These are phyloP conservation scores for Cryptococcus maquisensis DNA, from an alignment of 1,284 basidiomycete genomes.

Conservation along the genomic window DNA sequence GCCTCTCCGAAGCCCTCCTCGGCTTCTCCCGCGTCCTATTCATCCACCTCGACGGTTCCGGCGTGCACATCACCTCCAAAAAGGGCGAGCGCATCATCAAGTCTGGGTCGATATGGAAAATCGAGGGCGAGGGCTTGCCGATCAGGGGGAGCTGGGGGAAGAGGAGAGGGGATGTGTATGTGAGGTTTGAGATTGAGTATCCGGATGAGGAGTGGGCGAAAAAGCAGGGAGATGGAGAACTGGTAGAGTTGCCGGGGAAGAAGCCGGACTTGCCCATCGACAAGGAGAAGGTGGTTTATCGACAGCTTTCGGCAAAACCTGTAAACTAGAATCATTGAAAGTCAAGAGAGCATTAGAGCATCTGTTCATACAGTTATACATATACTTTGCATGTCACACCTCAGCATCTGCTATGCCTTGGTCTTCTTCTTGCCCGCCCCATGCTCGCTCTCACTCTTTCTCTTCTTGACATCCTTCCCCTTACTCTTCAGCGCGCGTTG, in stretches of 20 bases:
- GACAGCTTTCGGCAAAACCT: constrained; percentile 13
- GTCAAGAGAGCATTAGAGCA: background rate
- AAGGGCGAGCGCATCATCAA: constrained; percentile 67
- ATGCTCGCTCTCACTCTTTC: background rate
- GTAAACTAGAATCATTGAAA: constrained; percentile 4
- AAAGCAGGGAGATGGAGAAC: constrained; percentile 4
- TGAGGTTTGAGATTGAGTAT: constrained; percentile 81
- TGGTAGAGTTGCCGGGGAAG: constrained; percentile 19
- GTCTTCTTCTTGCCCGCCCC: background rate
- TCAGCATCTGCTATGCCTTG: background rate
- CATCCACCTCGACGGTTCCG: constrained; percentile 83
- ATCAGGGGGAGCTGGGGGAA: constrained; percentile 54
- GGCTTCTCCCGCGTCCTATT: constrained; percentile 83
- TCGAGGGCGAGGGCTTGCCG: constrained; percentile 84
- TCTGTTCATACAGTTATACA: too few relatives aligned
- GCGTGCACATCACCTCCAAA: constrained; percentile 68
- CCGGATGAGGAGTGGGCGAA: constrained; percentile 42
- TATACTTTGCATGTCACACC: too few relatives aligned
- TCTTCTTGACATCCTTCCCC: background rate
- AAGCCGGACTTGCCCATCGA: constrained; percentile 21
- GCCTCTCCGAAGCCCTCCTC: constrained; percentile 84
- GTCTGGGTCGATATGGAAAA: constrained; percentile 64
- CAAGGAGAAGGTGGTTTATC: constrained; percentile 12
- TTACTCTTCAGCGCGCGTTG: background rate
- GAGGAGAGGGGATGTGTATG: constrained; percentile 72